Percentiles rank a stretch among this genome's conserved stretches.
These are phyloP conservation scores for Pseudoturritis turrita DNA, from an alignment of 345 rosid species.

Conservation along the genomic window DNA sequence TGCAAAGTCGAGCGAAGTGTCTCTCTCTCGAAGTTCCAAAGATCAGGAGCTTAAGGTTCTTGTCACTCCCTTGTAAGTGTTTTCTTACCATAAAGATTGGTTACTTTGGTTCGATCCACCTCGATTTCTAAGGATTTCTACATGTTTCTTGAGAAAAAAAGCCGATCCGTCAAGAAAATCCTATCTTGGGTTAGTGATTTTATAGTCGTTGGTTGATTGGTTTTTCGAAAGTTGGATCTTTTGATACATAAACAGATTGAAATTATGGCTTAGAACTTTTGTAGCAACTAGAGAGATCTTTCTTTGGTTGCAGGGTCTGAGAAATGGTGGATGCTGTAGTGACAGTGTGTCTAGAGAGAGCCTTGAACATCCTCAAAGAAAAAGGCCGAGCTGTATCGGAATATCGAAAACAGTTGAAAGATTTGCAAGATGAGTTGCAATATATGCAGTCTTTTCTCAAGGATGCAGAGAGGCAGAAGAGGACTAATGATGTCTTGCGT, in stretches of 20 bases:
- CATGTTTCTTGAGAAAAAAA: constrained; percentile 1
- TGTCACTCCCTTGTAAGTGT: constrained; percentile 16
- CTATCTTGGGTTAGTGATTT: neutral
- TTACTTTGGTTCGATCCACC: neutral
- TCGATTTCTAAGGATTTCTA: neutral
- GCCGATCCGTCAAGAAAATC: constrained; percentile 1
- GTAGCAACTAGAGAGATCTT: neutral
- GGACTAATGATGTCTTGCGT: constrained; percentile 12
- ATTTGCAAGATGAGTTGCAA: constrained; percentile 20
- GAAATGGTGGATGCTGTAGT: constrained; percentile 35
- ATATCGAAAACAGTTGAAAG: neutral
- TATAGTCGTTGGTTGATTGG: neutral
- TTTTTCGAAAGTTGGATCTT: neutral
- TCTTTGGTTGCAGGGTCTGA: neutral
- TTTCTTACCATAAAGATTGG: neutral
- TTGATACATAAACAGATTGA: neutral
- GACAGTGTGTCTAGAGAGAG: constrained; percentile 27
- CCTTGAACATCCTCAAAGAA: constrained; percentile 23
- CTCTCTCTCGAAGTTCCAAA: neutral
- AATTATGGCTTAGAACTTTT: neutral
- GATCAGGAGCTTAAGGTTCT: constrained; percentile 11
- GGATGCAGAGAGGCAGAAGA: constrained; percentile 31
- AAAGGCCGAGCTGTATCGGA: constrained; percentile 25
- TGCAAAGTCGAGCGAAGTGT: neutral
- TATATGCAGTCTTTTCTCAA: constrained; percentile 31